Evolutionary conservation across 331 rosid genomes (phyloP), one percentile per base, ranked within the genome.

Genomic region (Malus hybrid): DNA sequence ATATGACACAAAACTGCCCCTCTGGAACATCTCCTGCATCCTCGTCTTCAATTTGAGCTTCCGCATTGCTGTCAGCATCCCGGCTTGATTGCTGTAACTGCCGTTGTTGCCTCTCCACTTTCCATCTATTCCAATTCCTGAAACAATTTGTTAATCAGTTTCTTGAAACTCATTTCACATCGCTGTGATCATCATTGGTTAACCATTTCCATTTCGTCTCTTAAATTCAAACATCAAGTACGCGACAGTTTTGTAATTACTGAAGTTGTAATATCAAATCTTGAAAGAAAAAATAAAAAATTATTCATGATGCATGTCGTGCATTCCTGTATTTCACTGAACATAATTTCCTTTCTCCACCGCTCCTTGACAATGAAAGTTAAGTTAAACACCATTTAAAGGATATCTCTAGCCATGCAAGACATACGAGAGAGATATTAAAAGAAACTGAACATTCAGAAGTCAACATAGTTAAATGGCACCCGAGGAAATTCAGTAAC

Each of bases 71-170:
- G 20, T 5, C 32, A 42, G 71, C 74, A 5, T 83, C 78, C 68
- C 74, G 83, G 68, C 81, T 86, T 72, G 80, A 80, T 70, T 46
- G 89, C 83, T 77, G 90, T 32, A 18, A 33, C 80, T 71, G 88
- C 88, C 93, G 83, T 57, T 56, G 87, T 42, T 76, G 89, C 84
- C 85, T 85, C 97, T 90, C 81, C 56, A 77, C 88, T 81, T 79
- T 92, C 97, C 90, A 94, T 78, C 81, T 90, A 83, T 83, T 87
- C 97, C 97, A 94, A 79, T 94, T 90, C 88, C 99, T 92, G 80
- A 39, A 83, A 79, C 77, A 31, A 28, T 63, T 6, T 12, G 24
- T 61, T 22, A 60, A 19, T 22, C 52, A 5, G 50, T 32, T 59
- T 54, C 56, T n/a, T 36, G 52, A 52, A 16, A 54, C 50, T 44